Conservation (phyloP, 2,329 filamentous ascomycete species). For the Colletotrichum neosansevieriae region DNA sequence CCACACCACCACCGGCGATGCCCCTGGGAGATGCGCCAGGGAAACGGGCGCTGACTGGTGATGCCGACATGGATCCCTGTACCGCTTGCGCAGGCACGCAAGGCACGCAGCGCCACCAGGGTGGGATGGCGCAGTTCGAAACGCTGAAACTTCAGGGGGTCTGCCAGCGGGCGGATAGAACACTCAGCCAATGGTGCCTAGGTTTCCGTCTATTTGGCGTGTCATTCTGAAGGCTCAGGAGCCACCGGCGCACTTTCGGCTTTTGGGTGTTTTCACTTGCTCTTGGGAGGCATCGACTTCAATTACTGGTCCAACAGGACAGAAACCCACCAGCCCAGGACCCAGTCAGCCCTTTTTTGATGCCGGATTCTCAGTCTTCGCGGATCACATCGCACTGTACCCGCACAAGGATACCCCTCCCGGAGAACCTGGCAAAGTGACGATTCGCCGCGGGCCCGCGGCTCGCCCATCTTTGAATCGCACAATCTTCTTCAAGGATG, state of each 20-base stretch:
- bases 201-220: conserved; percentile 2
- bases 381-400: conserved; percentile 31
- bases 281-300: conserved; percentile 13
- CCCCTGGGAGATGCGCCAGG: conserved; percentile 34
- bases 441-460: conserved; percentile 24
- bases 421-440: conserved; percentile 23
- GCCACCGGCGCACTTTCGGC: conserved; percentile 22
- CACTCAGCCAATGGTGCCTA: conserved; percentile 34
- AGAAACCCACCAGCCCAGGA: conserved; percentile 22
- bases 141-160: conserved; percentile 41
- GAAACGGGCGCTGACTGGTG: conserved; percentile 10
- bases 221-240: conserved; percentile 12
- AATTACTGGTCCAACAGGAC: conserved; percentile 24
- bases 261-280: conserved; percentile 8
- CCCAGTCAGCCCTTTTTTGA: background rate
- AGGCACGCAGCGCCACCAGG: conserved; percentile 34
- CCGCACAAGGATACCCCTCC: conserved; percentile 16
- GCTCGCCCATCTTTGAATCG: conserved; percentile 29
- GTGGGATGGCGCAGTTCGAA: conserved; percentile 40
- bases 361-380: conserved; percentile 17
- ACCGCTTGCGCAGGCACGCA: conserved; percentile 41
- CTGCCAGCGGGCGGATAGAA: conserved; percentile 31
- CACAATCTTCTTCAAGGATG: conserved; percentile 29
- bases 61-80: conserved; percentile 22
- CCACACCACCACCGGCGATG: conserved; percentile 32